Conservation (phyloP, 108 stramenopile genomes). For the Nannochloropsis gaditana region DNA sequence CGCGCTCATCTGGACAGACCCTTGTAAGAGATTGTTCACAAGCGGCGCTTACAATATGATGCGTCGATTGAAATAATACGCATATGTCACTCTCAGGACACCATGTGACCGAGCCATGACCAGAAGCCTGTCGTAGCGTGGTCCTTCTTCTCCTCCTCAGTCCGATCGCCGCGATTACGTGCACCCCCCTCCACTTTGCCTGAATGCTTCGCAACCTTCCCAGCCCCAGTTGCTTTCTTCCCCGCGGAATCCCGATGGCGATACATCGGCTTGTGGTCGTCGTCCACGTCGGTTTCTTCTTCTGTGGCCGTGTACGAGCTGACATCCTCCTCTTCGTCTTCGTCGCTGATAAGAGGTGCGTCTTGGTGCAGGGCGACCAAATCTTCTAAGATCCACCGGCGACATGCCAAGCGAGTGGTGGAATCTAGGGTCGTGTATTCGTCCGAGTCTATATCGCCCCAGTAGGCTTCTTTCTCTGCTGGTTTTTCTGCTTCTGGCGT, state of each 20-base stretch:
- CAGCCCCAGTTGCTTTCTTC: background rate
- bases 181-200: background rate
- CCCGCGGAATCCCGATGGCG: background rate
- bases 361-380: background rate
- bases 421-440: background rate
- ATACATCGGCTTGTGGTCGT: background rate
- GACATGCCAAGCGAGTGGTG: background rate
- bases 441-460: background rate
- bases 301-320: constrained; percentile 6
- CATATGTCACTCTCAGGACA: background rate
- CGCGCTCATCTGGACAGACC: too few relatives aligned
- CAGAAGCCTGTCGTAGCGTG: background rate
- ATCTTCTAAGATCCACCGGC: constrained; percentile 6
- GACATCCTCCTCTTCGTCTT: background rate
- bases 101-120: constrained; percentile 8
- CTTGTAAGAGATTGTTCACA: too few relatives aligned
- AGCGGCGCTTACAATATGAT: too few relatives aligned
- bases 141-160: background rate
- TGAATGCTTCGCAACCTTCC: background rate
- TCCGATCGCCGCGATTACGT: background rate
- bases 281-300: constrained; percentile 1
- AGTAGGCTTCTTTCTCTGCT: background rate
- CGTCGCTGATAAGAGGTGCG: background rate
- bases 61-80: too few relatives aligned
- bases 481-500: background rate